Conservation (phyloP, 805 yeast genomes). For the Teunomyces kruisii region DNA sequence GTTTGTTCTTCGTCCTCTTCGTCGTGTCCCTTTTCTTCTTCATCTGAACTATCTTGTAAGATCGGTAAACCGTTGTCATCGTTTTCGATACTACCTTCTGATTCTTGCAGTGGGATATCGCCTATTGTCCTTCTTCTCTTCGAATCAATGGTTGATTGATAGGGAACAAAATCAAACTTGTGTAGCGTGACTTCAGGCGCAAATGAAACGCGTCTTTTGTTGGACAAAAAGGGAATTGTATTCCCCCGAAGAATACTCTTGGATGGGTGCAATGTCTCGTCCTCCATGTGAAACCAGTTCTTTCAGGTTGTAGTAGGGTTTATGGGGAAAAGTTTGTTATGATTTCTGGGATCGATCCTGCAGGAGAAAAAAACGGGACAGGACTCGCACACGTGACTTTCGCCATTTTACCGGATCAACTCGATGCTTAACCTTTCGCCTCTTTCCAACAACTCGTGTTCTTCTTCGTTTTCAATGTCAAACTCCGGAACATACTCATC, state of each 20-base stretch:
- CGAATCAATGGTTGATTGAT: slow-evolving; percentile 10
- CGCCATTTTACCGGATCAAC: slow-evolving; percentile 22
- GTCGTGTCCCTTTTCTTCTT: slow-evolving; percentile 8
- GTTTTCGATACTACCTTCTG: slow-evolving; percentile 5
- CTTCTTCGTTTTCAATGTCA: slow-evolving; percentile 20
- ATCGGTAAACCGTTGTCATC: slow-evolving; percentile 15
- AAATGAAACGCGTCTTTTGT: slow-evolving; percentile 64
- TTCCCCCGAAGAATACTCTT: slow-evolving; percentile 26
- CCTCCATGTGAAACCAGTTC: neutral
- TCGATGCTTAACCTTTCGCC: slow-evolving; percentile 29
- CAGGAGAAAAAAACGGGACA: neutral
- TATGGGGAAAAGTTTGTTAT: neutral
- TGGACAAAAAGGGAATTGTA: slow-evolving; percentile 19
- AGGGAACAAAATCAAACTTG: slow-evolving; percentile 44
- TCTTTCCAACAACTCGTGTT: slow-evolving; percentile 4
- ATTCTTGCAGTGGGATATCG: slow-evolving; percentile 12
- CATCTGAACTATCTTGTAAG: slow-evolving; percentile 26
- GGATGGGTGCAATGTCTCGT: slow-evolving; percentile 7
- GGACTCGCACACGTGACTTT: neutral
- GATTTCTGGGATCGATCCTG: slow-evolving; percentile 7
- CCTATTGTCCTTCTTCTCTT: slow-evolving; percentile 30
- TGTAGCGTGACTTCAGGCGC: slow-evolving; percentile 74
- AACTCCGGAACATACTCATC: slow-evolving; percentile 17
- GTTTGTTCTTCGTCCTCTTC: slow-evolving; percentile 22
- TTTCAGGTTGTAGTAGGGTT: neutral